A percentile compares a stretch with the other conserved stretches of the same genome.
phyloP scores from a whole-genome alignment of 2,329 filamentous ascomycete species.

The Pyrenophora graminea region DNA sequence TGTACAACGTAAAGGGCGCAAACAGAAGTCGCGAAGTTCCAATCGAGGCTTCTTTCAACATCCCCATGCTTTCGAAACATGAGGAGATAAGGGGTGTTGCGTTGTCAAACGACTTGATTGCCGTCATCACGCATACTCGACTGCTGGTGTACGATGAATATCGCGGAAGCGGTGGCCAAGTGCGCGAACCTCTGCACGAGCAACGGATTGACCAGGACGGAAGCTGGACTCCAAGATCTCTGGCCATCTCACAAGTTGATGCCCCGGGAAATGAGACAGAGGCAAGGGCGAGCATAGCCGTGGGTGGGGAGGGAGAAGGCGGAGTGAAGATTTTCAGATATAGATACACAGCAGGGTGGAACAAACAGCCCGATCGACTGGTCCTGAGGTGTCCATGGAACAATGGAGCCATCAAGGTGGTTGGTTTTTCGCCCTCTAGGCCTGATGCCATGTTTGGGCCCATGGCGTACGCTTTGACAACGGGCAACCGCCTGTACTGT shows the following conservation, averaged over 20 bases:
- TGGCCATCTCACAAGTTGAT: slow-evolving; percentile 20
- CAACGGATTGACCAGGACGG: slow-evolving; percentile 15
- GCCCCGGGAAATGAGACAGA: slow-evolving; percentile 2
- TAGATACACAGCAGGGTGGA: slow-evolving; percentile 17
- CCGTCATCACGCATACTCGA: slow-evolving; percentile 25
- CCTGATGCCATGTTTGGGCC: slow-evolving; percentile 5
- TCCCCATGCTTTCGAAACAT: slow-evolving; percentile 1
- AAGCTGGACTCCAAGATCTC: slow-evolving; percentile 23
- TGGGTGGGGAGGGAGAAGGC: slow-evolving; percentile 27
- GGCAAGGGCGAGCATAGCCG: slow-evolving; percentile 20
- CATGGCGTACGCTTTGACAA: slow-evolving; percentile 23
- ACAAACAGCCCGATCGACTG: slow-evolving; percentile 6
- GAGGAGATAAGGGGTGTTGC: slow-evolving; percentile 24
- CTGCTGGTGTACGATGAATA: slow-evolving; percentile 27
- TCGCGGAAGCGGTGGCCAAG: not conserved
- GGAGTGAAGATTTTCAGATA: slow-evolving; percentile 26
- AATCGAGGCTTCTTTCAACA: not conserved
- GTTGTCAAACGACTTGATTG: slow-evolving; percentile 26
- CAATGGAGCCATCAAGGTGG: slow-evolving; percentile 18
- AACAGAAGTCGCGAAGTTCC: slow-evolving; percentile 8
- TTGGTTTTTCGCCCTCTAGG: slow-evolving; percentile 21
- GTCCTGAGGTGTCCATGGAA: slow-evolving; percentile 20
- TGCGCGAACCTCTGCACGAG: slow-evolving; percentile 6
- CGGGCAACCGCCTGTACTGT: slow-evolving; percentile 21
- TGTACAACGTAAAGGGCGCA: slow-evolving; percentile 17